Conservation (phyloP, 768 basidiomycete species). For the Phaeolepiota aurea region DNA sequence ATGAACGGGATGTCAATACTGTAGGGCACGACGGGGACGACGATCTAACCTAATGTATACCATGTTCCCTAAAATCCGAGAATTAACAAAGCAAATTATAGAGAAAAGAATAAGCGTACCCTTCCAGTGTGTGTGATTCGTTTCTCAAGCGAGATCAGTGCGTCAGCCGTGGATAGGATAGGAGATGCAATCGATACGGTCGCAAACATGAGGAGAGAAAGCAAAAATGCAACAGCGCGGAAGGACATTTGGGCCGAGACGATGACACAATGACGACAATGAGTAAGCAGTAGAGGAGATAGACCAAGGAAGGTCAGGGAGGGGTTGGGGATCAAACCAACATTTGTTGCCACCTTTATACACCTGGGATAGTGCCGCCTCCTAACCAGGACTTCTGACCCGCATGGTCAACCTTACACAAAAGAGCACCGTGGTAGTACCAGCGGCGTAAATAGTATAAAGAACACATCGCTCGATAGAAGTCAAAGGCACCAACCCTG, state of each 20-base stretch:
- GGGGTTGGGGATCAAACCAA: too few relatives aligned
- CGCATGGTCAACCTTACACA: too few relatives aligned
- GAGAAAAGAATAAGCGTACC: neutral
- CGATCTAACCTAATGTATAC: neutral
- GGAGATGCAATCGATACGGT: neutral
- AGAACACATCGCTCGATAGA: too few relatives aligned
- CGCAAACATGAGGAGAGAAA: neutral
- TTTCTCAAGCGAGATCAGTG: neutral
- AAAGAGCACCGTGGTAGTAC: too few relatives aligned
- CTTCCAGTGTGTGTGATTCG: neutral
- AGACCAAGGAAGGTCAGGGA: too few relatives aligned
- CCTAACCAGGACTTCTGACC: too few relatives aligned
- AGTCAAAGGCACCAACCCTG: too few relatives aligned
- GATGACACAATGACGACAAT: too few relatives aligned
- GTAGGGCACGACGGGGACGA: neutral
- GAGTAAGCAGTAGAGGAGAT: neutral
- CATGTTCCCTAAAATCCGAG: neutral
- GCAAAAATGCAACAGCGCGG: neutral
- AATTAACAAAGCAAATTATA: constrained; percentile 3
- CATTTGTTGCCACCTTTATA: too few relatives aligned
- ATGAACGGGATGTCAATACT: neutral
- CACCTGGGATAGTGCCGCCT: too few relatives aligned
- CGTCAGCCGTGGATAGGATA: neutral
- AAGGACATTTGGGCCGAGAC: too few relatives aligned
- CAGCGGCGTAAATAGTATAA: too few relatives aligned